Evolutionary conservation across 2,329 filamentous ascomycete species (phyloP).

Genomic region (Parastagonospora nodorum): DNA sequence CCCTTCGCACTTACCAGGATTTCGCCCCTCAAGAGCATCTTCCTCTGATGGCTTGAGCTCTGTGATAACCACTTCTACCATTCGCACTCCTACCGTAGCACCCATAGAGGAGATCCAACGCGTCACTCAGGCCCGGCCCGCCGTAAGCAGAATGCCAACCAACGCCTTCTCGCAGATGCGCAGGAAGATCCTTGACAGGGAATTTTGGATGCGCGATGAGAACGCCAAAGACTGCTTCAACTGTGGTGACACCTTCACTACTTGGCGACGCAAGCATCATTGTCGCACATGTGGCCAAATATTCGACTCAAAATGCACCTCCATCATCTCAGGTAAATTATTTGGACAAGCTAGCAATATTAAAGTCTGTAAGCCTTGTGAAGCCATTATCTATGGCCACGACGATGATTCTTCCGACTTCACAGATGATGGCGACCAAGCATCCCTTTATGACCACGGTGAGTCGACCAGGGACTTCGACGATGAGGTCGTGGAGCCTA

Average conservation of each 20-base stretch:
- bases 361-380: slow-evolving; percentile 89
- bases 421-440: slow-evolving; percentile 75
- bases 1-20: slow-evolving; percentile 55
- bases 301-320: slow-evolving; percentile 95
- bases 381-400: slow-evolving; percentile 86
- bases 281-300: slow-evolving; percentile 96
- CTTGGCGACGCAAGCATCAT: slow-evolving; percentile 94
- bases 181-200: slow-evolving; percentile 86
- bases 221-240: slow-evolving; percentile 97
- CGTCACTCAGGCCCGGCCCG: slow-evolving; percentile 22
- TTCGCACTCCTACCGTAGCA: slow-evolving; percentile 36
- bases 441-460: slow-evolving; percentile 57
- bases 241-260: slow-evolving; percentile 87
- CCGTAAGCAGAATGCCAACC: slow-evolving; percentile 47
- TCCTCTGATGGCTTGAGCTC: slow-evolving; percentile 53
- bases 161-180: slow-evolving; percentile 65
- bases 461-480: slow-evolving; percentile 29
- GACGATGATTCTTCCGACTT: slow-evolving; percentile 92
- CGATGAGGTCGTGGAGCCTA: slow-evolving; percentile 28
- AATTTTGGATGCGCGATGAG: slow-evolving; percentile 99
- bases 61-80: slow-evolving; percentile 39
- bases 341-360: slow-evolving; percentile 87
- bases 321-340: slow-evolving; percentile 81
- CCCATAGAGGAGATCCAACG: slow-evolving; percentile 40
- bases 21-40: slow-evolving; percentile 51